These are phyloP conservation scores for Aureobasidium musti DNA, from an alignment of 2,329 filamentous ascomycete species.

Conservation along the genomic window DNA sequence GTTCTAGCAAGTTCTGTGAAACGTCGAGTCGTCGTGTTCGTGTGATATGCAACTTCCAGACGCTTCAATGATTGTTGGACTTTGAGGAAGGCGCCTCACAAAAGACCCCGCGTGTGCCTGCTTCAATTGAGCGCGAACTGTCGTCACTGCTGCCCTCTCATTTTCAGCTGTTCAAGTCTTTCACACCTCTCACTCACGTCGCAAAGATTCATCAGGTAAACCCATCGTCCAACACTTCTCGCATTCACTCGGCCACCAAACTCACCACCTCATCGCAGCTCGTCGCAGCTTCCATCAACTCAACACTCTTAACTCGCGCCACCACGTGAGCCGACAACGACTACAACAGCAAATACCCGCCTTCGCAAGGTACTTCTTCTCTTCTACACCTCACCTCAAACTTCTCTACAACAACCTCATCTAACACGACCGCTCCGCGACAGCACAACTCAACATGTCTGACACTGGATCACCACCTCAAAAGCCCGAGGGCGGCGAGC, in stretches of 20 bases:
- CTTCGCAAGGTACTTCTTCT: constrained; percentile 17
- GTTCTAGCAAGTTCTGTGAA: constrained; percentile 7
- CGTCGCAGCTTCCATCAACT: constrained; percentile 1
- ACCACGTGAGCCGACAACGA: constrained; percentile 21
- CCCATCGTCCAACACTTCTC: background rate
- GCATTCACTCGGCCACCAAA: background rate
- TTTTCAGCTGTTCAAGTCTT: constrained; percentile 3
- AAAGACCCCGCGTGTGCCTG: constrained; percentile 25
- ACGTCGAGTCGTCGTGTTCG: constrained; percentile 9
- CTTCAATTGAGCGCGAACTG: constrained; percentile 22
- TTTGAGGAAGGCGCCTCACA: constrained; percentile 2
- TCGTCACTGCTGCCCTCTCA: constrained; percentile 26
- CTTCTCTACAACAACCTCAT: background rate
- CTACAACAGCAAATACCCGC: constrained; percentile 26
- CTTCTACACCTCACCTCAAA: constrained; percentile 20
- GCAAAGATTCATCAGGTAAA: background rate
- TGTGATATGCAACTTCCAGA: constrained; percentile 15
- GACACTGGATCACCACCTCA: constrained; percentile 46
- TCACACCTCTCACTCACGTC: constrained; percentile 1
- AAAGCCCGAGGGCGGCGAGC: constrained; percentile 62
- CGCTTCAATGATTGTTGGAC: constrained; percentile 1
- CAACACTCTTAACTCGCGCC: constrained; percentile 22
- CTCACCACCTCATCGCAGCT: constrained; percentile 4
- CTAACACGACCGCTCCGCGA: constrained; percentile 40
- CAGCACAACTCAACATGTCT: constrained; percentile 54